These are phyloP conservation scores for Taiozyma sp. DNA, from an alignment of 1,139 yeast species.

Conservation along the genomic window DNA sequence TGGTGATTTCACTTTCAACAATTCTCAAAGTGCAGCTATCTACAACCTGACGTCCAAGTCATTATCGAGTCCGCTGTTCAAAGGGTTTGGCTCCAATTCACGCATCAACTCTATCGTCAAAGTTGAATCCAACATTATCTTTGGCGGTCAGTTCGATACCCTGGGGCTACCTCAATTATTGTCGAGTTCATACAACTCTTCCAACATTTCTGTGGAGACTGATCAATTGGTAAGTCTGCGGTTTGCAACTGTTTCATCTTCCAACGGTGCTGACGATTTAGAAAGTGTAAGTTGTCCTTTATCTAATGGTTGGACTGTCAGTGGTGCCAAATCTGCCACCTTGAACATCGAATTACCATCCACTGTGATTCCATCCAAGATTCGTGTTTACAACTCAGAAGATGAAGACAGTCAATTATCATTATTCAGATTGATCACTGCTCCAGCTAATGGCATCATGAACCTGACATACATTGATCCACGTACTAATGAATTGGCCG, in stretches of 20 bases:
- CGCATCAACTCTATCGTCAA: slow-evolving; percentile 61
- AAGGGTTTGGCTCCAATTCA: slow-evolving; percentile 68
- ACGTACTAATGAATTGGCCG: slow-evolving; percentile 42
- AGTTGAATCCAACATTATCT: slow-evolving; percentile 50
- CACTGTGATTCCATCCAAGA: slow-evolving; percentile 62
- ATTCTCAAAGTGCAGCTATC: slow-evolving; percentile 58
- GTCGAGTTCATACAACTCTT: slow-evolving; percentile 26
- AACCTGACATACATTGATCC: slow-evolving; percentile 86
- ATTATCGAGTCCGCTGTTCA: slow-evolving; percentile 56
- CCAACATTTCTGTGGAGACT: slow-evolving; percentile 38
- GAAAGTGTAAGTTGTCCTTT: slow-evolving; percentile 58
- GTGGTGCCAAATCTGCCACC: slow-evolving; percentile 52
- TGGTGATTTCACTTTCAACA: slow-evolving; percentile 60
- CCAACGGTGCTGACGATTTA: slow-evolving; percentile 35
- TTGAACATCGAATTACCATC: slow-evolving; percentile 64
- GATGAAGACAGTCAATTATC: slow-evolving; percentile 45
- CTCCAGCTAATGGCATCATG: slow-evolving; percentile 88
- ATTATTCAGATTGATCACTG: slow-evolving; percentile 66
- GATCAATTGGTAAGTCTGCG: slow-evolving; percentile 67
- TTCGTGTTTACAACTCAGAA: slow-evolving; percentile 64
- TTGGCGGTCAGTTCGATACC: slow-evolving; percentile 73
- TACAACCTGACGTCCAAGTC: slow-evolving; percentile 49
- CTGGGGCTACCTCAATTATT: slow-evolving; percentile 37
- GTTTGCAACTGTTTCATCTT: slow-evolving; percentile 54
- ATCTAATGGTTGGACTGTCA: slow-evolving; percentile 54